Evolutionary conservation across 352 stramenopile species (phyloP).

Genomic region (Globisporangium paddicum): DNA sequence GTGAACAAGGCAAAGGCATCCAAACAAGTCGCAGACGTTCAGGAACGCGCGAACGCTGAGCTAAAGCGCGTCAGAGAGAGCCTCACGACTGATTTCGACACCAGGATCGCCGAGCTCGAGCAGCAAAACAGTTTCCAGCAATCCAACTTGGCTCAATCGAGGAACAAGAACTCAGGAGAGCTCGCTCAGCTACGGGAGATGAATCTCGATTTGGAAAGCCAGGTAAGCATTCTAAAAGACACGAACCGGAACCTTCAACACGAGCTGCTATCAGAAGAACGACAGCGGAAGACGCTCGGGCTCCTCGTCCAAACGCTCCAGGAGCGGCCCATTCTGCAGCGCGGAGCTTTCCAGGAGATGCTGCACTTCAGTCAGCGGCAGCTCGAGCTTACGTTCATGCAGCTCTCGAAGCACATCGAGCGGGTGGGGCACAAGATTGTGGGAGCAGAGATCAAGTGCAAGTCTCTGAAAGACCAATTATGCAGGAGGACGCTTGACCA

Average conservation of each 20-base stretch:
- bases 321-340: slow-evolving; percentile 32
- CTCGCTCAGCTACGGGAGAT: slow-evolving; percentile 1
- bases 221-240: slow-evolving; percentile 11
- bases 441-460: slow-evolving; percentile 9
- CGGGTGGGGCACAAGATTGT: background rate
- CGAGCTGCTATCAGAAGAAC: slow-evolving; percentile 13
- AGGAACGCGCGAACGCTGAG: background rate
- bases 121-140: background rate
- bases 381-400: slow-evolving; percentile 21
- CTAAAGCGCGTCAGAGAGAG: background rate
- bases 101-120: slow-evolving; percentile 7
- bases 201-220: slow-evolving; percentile 8
- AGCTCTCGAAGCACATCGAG: slow-evolving; percentile 17
- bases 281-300: slow-evolving; percentile 15
- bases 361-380: slow-evolving; percentile 26
- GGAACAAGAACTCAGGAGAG: slow-evolving; percentile 15
- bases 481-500: background rate
- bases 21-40: background rate
- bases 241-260: slow-evolving; percentile 7
- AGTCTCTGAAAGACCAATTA: background rate
- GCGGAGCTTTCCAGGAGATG: slow-evolving; percentile 37
- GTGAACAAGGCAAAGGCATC: background rate
- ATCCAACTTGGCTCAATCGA: slow-evolving; percentile 8
- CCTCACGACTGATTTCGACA: slow-evolving; percentile 9
- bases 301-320: slow-evolving; percentile 40